phyloP scores from a whole-genome alignment of 176 grass and related monocot species.

The Avena atlantica region DNA sequence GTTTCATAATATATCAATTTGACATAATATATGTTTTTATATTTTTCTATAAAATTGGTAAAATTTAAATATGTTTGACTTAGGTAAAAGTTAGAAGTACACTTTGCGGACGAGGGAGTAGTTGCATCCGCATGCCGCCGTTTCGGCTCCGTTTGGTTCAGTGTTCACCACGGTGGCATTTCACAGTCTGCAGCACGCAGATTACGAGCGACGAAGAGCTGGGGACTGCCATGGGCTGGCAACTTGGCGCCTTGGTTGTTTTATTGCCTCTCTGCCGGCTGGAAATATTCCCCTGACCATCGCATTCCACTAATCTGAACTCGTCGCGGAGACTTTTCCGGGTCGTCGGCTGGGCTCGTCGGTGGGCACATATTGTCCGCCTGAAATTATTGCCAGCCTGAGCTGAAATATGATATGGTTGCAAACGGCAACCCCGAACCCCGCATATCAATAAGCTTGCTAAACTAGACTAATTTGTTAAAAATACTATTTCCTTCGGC shows the following conservation, averaged over 20 bases:
- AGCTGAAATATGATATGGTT: neutral
- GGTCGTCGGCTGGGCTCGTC: neutral
- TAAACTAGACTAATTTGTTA: no score
- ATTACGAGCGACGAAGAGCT: neutral
- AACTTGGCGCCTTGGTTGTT: slow-evolving; percentile 2
- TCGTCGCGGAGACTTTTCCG: neutral
- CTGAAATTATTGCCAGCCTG: slow-evolving; percentile 32
- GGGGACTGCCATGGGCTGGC: neutral
- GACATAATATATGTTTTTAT: no score
- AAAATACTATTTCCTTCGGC: no score
- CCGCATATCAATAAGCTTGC: no score
- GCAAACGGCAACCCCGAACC: no score
- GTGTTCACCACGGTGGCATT: neutral
- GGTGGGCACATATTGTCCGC: neutral
- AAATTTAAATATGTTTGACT: no score
- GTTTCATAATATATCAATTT: no score
- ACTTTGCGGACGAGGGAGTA: no score
- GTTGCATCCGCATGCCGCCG: neutral
- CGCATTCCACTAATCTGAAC: neutral
- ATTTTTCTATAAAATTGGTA: no score
- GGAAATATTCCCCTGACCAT: neutral
- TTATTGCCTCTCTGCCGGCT: neutral
- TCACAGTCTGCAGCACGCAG: neutral
- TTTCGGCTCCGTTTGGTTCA: neutral
- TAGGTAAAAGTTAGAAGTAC: no score